Base-by-base conservation (phyloP, 2,329 filamentous ascomycete genomes). In the Colletotrichum cordylinicola region DNA sequence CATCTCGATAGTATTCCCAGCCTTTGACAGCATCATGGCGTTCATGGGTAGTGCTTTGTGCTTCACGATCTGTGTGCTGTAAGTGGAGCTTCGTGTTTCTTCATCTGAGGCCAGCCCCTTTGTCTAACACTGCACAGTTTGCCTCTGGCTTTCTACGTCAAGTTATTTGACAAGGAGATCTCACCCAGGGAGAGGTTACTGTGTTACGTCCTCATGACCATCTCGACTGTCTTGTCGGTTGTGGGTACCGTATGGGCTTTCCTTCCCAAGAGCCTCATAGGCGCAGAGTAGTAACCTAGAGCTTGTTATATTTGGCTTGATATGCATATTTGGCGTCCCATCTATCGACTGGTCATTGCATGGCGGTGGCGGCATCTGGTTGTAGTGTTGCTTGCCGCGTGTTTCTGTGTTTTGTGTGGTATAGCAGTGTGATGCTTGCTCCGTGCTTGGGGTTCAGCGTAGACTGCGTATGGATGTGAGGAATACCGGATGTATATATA, bases 51-150 rank as follows among this genome's bases (percentile, higher is more conserved):
- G 94, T 52, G 94, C 96, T 5, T 90, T 98, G 18, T 98, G 96
- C 86, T 98, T 98, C 80, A 95, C 95, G 21, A 98, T 98, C 78
- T 98, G 96, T 85, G 93, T 98, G 78, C 96, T 98, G 84, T 88
- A 80, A 82, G 87, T 85, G 18, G 48, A 33, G 8, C 62, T 33
- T 27, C 60, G 15, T 7, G 21, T 48, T 33, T 60, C 75, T 29
- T 33, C 33, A 31, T 12, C 52, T 31, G 16, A 15, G n/a, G 29
- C 18, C 18, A 29, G 24, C 27, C 18, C 18, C 27, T 65, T 12
- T 69, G 67, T 67, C 76, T 52, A 43, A 67, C 61, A 16, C n/a
- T 27, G 24, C 33, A n/a, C 4, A 89, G 87, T 21, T 84, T 99
- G 67, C 97, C 96, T 1, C 87, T 98, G 37, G 90, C 93, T 6